These are phyloP conservation scores for Coemansia sp. DNA, from an alignment of 192 early-diverging fungal genomes.

Conservation along the genomic window DNA sequence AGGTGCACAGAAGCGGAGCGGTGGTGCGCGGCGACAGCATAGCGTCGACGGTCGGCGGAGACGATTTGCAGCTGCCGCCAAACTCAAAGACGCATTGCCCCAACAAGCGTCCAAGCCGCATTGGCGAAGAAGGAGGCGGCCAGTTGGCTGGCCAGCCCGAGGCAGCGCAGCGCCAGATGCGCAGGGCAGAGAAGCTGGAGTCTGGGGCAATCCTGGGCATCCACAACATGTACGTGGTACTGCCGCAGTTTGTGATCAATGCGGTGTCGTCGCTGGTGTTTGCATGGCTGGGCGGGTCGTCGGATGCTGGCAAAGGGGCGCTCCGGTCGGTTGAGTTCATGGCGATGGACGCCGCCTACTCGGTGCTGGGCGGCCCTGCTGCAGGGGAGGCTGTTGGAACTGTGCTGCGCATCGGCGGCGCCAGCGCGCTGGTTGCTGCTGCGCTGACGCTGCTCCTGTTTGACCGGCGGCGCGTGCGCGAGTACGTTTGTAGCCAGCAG, in stretches of 20 bases:
- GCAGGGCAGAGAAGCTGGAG: slow-evolving; percentile 17
- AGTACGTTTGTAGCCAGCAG: slow-evolving; percentile 12
- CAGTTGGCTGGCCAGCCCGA: too few species aligned
- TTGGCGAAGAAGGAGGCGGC: neutral
- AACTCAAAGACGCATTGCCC: neutral
- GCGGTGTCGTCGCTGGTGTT: slow-evolving; percentile 49
- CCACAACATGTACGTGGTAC: slow-evolving; percentile 95
- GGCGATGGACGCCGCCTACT: slow-evolving; percentile 25
- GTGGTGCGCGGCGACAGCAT: slow-evolving; percentile 39
- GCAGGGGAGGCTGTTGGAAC: slow-evolving; percentile 26
- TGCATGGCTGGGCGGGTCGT: slow-evolving; percentile 36
- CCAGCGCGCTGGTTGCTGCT: slow-evolving; percentile 44
- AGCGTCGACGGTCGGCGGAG: slow-evolving; percentile 32
- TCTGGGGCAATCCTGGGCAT: slow-evolving; percentile 86
- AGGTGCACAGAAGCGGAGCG: neutral
- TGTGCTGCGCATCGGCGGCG: slow-evolving; percentile 49
- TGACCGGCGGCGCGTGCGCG: slow-evolving; percentile 44
- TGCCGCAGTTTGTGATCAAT: slow-evolving; percentile 86
- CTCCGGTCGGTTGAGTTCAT: slow-evolving; percentile 45
- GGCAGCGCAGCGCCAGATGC: neutral
- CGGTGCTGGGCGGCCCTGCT: neutral
- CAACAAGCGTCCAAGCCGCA: neutral
- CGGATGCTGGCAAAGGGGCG: neutral
- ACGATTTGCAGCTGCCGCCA: slow-evolving; percentile 14
- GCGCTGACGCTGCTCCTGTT: slow-evolving; percentile 39